Evolutionary conservation across 192 early-diverging fungal species (phyloP).

Genomic region (Coemansia sp.): DNA sequence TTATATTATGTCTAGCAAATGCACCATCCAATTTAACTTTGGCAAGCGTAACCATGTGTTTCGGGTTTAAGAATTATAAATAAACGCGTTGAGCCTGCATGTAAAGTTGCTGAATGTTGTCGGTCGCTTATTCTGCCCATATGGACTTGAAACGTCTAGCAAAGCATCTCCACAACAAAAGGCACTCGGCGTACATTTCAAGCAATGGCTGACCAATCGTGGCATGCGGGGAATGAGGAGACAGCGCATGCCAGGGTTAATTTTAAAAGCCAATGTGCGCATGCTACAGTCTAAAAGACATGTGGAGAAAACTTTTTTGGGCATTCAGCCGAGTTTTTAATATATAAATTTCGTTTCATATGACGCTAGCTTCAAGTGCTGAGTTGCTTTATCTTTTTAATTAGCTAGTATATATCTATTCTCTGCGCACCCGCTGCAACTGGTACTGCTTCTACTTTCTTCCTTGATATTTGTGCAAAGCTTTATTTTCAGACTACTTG

Average conservation of each 20-base stretch:
- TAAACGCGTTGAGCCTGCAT: too few species aligned
- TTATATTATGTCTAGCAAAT: constrained; percentile 1
- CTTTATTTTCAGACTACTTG: background rate
- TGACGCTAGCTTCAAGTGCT: background rate
- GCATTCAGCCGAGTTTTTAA: background rate
- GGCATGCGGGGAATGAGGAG: too few species aligned
- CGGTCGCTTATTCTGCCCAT: background rate
- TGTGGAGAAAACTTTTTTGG: background rate
- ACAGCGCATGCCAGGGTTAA: background rate
- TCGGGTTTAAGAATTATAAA: constrained; percentile 3
- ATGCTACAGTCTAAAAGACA: constrained; percentile 11
- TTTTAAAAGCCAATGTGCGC: background rate
- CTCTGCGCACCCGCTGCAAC: background rate
- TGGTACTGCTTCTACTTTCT: background rate
- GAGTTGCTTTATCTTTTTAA: constrained; percentile 11
- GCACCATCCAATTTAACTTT: too few species aligned
- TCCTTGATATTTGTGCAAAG: background rate
- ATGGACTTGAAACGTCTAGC: constrained; percentile 3
- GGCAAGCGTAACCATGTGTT: background rate
- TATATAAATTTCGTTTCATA: background rate
- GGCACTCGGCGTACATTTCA: background rate
- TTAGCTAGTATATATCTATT: constrained; percentile 1
- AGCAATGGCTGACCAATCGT: background rate
- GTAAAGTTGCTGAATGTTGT: too few species aligned
- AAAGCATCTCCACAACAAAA: background rate